A percentile compares a stretch with the other conserved stretches of the same genome.
Evolutionary conservation across 306 rosid species (phyloP).

Genomic region (Quercus rubra): DNA sequence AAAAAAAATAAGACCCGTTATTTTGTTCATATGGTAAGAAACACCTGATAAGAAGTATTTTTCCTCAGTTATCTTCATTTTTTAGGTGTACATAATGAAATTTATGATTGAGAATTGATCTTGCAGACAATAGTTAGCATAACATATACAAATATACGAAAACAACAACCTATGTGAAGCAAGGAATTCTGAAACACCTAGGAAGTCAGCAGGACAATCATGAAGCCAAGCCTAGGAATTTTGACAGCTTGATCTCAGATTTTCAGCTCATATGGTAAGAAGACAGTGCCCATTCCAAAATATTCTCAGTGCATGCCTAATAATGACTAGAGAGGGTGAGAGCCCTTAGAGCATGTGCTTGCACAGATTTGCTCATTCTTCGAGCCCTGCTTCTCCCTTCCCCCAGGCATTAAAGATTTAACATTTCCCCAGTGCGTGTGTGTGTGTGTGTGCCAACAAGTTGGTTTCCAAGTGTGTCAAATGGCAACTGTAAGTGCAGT

Average conservation of each 20-base stretch:
- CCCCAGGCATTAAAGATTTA: not conserved
- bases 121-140: not conserved
- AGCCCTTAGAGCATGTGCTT: not conserved
- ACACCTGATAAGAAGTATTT: not conserved
- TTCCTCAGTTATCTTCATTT: not conserved
- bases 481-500: not conserved
- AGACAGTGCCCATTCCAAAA: not conserved
- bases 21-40: not conserved
- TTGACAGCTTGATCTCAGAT: not conserved
- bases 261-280: not conserved
- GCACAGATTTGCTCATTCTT: no score
- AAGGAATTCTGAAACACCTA: not conserved
- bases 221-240: not conserved
- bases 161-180: not conserved
- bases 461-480: not conserved
- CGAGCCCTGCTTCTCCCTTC: no score
- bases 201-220: not conserved
- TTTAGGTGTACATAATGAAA: not conserved
- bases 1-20: not conserved
- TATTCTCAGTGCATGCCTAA: not conserved
- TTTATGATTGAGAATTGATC: no score
- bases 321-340: not conserved
- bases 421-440: not conserved
- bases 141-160: not conserved
- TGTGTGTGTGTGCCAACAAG: not conserved